phyloP scores from a whole-genome alignment of 805 yeast species.

The Zygosaccharomyces kombuchaensis region DNA sequence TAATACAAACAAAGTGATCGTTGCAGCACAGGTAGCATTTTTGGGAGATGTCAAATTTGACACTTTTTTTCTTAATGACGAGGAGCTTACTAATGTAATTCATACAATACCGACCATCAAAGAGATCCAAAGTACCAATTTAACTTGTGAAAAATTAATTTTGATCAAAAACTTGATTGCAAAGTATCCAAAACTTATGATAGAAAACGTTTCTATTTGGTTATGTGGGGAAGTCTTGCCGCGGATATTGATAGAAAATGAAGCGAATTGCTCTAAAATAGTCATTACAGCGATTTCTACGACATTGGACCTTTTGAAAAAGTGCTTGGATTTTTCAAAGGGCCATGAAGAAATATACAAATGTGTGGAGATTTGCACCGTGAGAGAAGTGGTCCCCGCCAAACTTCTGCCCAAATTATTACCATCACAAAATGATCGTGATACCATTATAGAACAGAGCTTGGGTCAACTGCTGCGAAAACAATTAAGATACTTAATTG shows the following conservation, averaged over 20 bases:
- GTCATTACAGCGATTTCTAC: conserved; percentile 19
- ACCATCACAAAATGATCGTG: not conserved
- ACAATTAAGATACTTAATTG: conserved; percentile 17
- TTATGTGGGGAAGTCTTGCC: conserved; percentile 27
- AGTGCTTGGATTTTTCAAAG: conserved; percentile 14
- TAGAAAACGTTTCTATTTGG: conserved; percentile 21
- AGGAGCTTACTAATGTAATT: conserved; percentile 17
- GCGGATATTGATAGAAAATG: conserved; percentile 22
- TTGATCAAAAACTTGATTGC: conserved; percentile 21
- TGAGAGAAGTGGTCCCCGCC: conserved; percentile 14
- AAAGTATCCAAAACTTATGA: conserved; percentile 26
- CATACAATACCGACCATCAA: conserved; percentile 17
- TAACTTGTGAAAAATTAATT: conserved; percentile 25
- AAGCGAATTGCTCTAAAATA: conserved; percentile 17
- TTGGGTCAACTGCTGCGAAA: conserved; percentile 19
- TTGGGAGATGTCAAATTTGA: conserved; percentile 29
- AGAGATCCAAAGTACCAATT: conserved; percentile 26
- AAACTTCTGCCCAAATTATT: conserved; percentile 8
- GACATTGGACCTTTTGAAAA: conserved; percentile 26
- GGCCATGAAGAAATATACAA: conserved; percentile 11
- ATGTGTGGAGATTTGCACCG: conserved; percentile 12
- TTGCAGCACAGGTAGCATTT: conserved; percentile 25
- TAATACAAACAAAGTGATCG: conserved; percentile 27
- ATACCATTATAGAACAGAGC: conserved; percentile 6
- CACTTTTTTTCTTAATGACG: conserved; percentile 11